Base-by-base conservation (phyloP, 257 asterid genomes). In the Rehmannia glutinosa region DNA sequence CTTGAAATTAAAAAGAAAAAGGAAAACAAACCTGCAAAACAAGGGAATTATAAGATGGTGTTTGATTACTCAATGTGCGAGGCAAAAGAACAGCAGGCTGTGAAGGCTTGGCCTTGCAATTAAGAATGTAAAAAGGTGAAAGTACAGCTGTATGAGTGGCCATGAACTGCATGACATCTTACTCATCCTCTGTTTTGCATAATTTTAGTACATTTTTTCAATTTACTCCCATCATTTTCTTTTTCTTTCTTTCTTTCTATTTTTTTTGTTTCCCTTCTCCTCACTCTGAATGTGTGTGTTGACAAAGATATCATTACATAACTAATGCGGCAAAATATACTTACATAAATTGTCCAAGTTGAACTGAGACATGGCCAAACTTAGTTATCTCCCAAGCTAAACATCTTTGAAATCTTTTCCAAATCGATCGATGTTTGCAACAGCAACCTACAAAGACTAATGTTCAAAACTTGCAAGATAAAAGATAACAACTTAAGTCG, bases 11-110 rank as follows among this genome's bases (percentile, higher is more conserved):
- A 35, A 55, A 11, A 20, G 9, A n/a, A 30, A 24, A 32, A 13
- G 8, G 32, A 39, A 2, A 21, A 64, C 12, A 20, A 66, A 87
- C 97, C 95, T 91, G 92, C 69, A 84, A 88, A 64, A 83, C 92
- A 56, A 84, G 95, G 65, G 95, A 49, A 65, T 88, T 84, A 73
- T 85, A 82, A 59, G 90, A 77, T 2, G 91, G 94, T 24, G 70
- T 77, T 65, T 32, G 64, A 24, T 78, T 81, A 30, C 49, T 73
- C 24, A 58, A 49, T 36, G 82, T 1, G 10, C 6, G 12, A 15
- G 24, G 30, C 8, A 24, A 57, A 1, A 77, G 38, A 46, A 70
- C 59, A 60, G 84, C 64, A 71, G 88, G 83, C 5, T 83, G 36
- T 6, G 88, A 74, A 68, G 82, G 74, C 54, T 75, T 86, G 75